Percentiles rank a stretch among this genome's conserved stretches.
These are phyloP conservation scores for Prototheca wickerhamii DNA, from an alignment of 163 green algal species.

Conservation along the genomic window DNA sequence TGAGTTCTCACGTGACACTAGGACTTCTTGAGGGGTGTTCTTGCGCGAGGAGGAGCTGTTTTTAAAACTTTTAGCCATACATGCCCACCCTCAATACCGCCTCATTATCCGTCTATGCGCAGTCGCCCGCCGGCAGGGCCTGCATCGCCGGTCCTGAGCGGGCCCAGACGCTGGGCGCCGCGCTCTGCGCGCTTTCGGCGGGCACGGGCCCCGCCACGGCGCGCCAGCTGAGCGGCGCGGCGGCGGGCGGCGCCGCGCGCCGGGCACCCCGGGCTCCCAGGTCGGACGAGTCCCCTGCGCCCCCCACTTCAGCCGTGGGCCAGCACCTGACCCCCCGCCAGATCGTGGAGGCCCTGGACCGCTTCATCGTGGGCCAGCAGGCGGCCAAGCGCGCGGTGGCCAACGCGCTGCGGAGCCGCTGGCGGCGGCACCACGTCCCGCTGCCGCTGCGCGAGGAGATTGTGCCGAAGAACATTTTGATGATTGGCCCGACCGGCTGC, in stretches of 20 bases:
- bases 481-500: conserved; percentile 92
- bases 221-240: too few relatives aligned
- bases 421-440: conserved; percentile 72
- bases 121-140: too few relatives aligned
- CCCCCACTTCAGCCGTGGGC: background rate
- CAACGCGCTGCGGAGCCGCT: conserved; percentile 90
- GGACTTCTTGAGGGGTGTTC: too few relatives aligned
- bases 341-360: conserved; percentile 81
- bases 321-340: conserved; percentile 15
- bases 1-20: too few relatives aligned
- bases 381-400: conserved; percentile 90
- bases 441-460: conserved; percentile 72
- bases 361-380: conserved; percentile 77
- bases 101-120: too few relatives aligned
- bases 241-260: background rate
- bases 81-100: too few relatives aligned
- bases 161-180: too few relatives aligned
- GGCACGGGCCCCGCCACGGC: too few relatives aligned
- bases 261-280: background rate
- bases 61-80: too few relatives aligned
- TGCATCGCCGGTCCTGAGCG: too few relatives aligned
- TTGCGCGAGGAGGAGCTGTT: too few relatives aligned
- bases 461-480: conserved; percentile 96
- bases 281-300: background rate
- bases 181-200: too few relatives aligned